phyloP scores from a whole-genome alignment of 805 yeast species.

The Saccharomycodes ludwigii region DNA sequence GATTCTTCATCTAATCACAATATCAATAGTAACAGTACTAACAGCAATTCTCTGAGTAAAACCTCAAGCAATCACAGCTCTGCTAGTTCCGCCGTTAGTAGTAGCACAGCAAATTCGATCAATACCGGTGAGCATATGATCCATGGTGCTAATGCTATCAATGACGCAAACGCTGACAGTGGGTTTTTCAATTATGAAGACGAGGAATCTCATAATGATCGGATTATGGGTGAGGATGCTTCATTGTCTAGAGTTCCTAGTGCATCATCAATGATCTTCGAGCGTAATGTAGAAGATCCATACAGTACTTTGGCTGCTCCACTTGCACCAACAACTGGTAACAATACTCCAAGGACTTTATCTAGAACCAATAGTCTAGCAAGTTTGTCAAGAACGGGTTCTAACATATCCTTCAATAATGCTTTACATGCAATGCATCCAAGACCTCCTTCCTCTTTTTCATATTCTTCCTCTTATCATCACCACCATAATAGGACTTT shows the following conservation, averaged over 20 bases:
- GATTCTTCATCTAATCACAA: too few species aligned
- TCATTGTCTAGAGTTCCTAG: conserved; percentile 12
- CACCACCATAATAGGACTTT: conserved; percentile 21
- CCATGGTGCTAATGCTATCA: background rate
- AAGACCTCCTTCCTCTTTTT: too few species aligned
- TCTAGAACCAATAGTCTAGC: conserved; percentile 15
- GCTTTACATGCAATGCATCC: too few species aligned
- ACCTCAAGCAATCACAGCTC: background rate
- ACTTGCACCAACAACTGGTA: too few species aligned
- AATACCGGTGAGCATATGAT: conserved; percentile 4
- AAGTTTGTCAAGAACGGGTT: conserved; percentile 12
- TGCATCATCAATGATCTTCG: conserved; percentile 44
- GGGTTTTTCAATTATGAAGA: too few species aligned
- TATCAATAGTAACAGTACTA: conserved; percentile 3
- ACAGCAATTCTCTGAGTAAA: conserved; percentile 2
- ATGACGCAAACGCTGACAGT: conserved; percentile 1
- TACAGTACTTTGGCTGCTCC: too few species aligned
- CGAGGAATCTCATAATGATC: too few species aligned
- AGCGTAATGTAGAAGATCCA: conserved; percentile 55
- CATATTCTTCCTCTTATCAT: conserved; percentile 9
- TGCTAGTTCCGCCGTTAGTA: conserved; percentile 1
- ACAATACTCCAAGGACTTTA: conserved; percentile 3
- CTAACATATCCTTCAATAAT: conserved; percentile 3
- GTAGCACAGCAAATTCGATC: conserved; percentile 7
- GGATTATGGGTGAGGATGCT: too few species aligned